Conservation (phyloP, 2,329 filamentous ascomycete species). For the Sclerotinia trifoliorum region DNA sequence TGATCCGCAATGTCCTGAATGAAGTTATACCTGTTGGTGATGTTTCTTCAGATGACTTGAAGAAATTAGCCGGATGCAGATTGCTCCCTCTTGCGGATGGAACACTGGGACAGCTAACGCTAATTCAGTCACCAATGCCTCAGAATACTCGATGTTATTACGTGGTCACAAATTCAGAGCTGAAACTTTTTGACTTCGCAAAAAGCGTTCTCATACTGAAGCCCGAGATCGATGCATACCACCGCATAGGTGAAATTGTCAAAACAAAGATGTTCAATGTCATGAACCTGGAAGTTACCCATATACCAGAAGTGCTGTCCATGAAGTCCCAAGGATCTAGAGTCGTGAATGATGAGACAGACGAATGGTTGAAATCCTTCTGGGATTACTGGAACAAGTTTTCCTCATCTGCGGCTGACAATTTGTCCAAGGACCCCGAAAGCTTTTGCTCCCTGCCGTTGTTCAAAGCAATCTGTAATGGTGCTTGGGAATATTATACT, state of each 20-base stretch:
- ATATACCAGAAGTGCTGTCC: conserved; percentile 29
- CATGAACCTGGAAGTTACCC: conserved; percentile 20
- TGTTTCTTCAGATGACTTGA: conserved; percentile 12
- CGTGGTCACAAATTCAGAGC: conserved; percentile 25
- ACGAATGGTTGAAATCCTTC: conserved; percentile 32
- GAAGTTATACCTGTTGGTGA: conserved; percentile 21
- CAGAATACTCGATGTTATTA: conserved; percentile 23
- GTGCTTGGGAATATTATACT: conserved; percentile 17
- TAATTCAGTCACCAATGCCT: conserved; percentile 7
- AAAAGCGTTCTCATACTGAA: conserved; percentile 25
- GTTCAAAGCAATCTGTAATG: conserved; percentile 23
- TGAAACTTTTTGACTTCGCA: conserved; percentile 34
- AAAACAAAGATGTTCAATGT: conserved; percentile 33
- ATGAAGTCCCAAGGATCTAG: conserved; percentile 3
- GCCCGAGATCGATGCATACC: conserved; percentile 5
- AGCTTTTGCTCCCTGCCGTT: conserved; percentile 4
- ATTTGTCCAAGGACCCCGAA: neutral
- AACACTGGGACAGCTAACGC: conserved; percentile 28
- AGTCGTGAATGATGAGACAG: neutral
- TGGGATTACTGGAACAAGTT: conserved; percentile 32
- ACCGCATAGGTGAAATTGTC: conserved; percentile 10
- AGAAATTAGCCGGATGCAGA: conserved; percentile 33
- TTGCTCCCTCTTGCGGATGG: conserved; percentile 35
- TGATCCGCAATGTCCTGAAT: conserved; percentile 24
- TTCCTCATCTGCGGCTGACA: neutral